A percentile compares a stretch with the other conserved stretches of the same genome.
Conservation (phyloP, 2,329 filamentous ascomycete genomes). For the Hypoxylon sp. region DNA sequence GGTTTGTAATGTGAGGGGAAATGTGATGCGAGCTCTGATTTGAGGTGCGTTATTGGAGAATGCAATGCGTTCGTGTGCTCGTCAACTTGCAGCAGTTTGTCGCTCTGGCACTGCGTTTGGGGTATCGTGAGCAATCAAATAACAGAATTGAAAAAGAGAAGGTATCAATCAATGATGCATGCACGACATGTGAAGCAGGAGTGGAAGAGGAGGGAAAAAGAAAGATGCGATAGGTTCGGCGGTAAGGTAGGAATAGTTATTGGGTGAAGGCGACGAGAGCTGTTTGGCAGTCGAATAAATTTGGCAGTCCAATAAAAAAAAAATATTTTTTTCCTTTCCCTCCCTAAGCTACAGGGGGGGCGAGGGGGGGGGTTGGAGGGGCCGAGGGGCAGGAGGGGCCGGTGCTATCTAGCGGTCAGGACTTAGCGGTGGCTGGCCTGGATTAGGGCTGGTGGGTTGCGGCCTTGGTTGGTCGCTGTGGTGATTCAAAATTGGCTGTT, state of each 20-base stretch:
- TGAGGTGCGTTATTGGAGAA: too few species aligned
- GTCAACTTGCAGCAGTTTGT: conserved; percentile 11
- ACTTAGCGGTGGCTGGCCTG: conserved; percentile 7
- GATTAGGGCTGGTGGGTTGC: neutral
- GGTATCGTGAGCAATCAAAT: conserved; percentile 32
- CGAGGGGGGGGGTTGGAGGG: conserved; percentile 13
- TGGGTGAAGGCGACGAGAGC: neutral
- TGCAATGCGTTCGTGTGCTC: too few species aligned
- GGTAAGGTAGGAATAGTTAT: conserved; percentile 7
- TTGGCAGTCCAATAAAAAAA: conserved; percentile 20
- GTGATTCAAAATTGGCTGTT: conserved; percentile 4
- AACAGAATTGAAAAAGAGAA: conserved; percentile 21
- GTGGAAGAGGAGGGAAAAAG: conserved; percentile 14
- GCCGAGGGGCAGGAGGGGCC: neutral
- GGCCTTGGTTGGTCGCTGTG: conserved; percentile 2
- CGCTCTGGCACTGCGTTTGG: conserved; percentile 11
- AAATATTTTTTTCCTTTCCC: conserved; percentile 22
- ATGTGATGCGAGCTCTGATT: conserved; percentile 7
- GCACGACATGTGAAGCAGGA: conserved; percentile 27
- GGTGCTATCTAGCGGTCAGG: conserved; percentile 28
- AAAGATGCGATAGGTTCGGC: conserved; percentile 32
- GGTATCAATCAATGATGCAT: conserved; percentile 31
- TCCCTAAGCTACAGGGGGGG: conserved; percentile 12
- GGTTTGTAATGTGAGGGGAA: neutral
- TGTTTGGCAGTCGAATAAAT: too few species aligned